Conservation (phyloP, 2,329 filamentous ascomycete species). For the Colletotrichum cordylinicola region DNA sequence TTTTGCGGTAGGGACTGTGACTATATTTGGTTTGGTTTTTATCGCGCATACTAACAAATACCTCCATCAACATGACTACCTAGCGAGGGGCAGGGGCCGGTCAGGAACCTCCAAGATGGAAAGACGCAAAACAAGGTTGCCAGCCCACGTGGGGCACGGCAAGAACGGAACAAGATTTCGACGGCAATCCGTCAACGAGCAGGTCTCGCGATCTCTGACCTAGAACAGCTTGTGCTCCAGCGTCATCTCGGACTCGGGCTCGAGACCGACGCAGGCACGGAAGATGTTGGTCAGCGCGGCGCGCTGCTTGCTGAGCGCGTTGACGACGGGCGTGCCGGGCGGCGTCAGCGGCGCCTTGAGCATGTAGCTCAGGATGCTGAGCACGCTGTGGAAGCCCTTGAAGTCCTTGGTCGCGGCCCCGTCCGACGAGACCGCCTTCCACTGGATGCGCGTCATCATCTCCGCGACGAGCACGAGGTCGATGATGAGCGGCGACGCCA, state of each 20-base stretch:
- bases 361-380: slow-evolving; percentile 99
- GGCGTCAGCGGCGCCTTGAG: slow-evolving; percentile 94
- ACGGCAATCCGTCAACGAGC: background rate
- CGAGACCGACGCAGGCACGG: slow-evolving; percentile 93
- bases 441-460: slow-evolving; percentile 98
- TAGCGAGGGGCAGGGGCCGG: background rate
- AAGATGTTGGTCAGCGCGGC: slow-evolving; percentile 96
- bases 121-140: background rate
- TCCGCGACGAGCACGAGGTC: slow-evolving; percentile 92
- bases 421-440: slow-evolving; percentile 69
- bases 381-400: slow-evolving; percentile 94
- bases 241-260: slow-evolving; percentile 99
- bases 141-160: background rate
- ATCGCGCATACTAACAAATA: background rate
- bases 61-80: background rate
- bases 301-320: slow-evolving; percentile 94
- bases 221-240: slow-evolving; percentile 97
- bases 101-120: background rate
- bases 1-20: slow-evolving; percentile 8
- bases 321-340: slow-evolving; percentile 93
- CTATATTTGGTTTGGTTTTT: background rate
- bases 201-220: slow-evolving; percentile 10
- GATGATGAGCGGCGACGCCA: slow-evolving; percentile 96
- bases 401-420: slow-evolving; percentile 68
- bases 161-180: background rate